phyloP scores from a whole-genome alignment of 2,329 filamentous ascomycete genomes.

The Sporothrix mexicana region DNA sequence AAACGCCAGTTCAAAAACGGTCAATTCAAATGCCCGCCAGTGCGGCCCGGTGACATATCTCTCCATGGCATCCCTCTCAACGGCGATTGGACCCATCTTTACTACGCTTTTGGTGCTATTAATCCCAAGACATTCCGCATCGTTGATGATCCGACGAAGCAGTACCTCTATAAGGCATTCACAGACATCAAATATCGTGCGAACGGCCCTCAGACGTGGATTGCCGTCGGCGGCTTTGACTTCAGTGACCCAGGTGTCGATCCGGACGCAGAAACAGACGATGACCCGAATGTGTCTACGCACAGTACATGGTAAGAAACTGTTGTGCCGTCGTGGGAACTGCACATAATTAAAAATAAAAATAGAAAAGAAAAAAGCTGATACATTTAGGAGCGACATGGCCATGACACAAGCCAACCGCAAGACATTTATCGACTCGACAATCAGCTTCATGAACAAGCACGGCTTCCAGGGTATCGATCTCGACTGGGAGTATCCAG shows the following conservation, averaged over 20 bases:
- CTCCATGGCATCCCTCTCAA: background rate
- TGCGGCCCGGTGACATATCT: background rate
- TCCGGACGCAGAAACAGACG: background rate
- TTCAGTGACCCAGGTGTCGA: background rate
- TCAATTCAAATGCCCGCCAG: background rate
- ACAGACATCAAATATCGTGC: background rate
- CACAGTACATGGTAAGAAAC: background rate
- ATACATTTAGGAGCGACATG: constrained; percentile 7
- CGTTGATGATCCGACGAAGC: background rate
- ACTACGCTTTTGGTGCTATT: background rate
- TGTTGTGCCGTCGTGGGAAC: too few relatives aligned
- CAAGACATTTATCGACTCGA: background rate
- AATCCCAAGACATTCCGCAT: background rate
- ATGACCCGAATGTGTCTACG: background rate
- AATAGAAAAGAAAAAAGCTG: too few relatives aligned
- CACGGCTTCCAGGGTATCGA: background rate
- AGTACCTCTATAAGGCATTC: background rate
- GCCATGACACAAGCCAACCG: background rate
- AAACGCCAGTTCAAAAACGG: background rate
- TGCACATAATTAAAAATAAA: too few relatives aligned
- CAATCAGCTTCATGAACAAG: background rate
- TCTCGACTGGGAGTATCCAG: background rate
- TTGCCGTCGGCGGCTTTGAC: background rate
- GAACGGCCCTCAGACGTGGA: background rate
- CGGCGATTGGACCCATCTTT: background rate